A percentile compares a stretch with the other conserved stretches of the same genome.
Conservation (phyloP, 345 rosid species). For the Diplotaxis tenuifolia region DNA sequence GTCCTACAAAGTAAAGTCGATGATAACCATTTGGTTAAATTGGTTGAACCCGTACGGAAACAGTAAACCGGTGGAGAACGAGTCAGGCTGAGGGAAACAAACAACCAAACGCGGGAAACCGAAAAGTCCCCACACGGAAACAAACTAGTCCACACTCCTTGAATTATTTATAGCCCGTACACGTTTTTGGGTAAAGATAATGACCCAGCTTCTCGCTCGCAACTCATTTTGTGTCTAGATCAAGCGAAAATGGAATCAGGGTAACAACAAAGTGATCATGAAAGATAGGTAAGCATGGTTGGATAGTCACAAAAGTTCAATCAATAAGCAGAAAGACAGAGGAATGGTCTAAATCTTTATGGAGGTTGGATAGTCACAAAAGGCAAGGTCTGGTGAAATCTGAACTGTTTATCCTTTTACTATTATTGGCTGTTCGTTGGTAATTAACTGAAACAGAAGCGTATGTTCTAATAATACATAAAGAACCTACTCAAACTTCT, state of each 20-base stretch:
- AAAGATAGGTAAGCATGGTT: not conserved
- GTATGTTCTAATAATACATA: too few relatives aligned
- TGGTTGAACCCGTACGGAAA: not conserved
- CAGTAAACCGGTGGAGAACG: not conserved
- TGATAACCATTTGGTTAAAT: not conserved
- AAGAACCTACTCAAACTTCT: not conserved
- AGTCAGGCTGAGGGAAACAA: not conserved
- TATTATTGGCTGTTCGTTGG: not conserved
- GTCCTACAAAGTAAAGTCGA: too few relatives aligned
- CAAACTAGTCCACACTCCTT: conserved; percentile 15
- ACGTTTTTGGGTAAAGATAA: not conserved
- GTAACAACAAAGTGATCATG: not conserved
- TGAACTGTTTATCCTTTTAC: not conserved
- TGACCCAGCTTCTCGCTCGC: not conserved
- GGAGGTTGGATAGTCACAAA: not conserved
- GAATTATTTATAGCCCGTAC: conserved; percentile 9
- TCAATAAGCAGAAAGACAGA: not conserved
- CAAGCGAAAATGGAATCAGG: too few relatives aligned
- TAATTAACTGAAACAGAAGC: too few relatives aligned
- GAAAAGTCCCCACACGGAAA: conserved; percentile 5
- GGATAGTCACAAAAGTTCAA: not conserved
- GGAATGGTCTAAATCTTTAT: not conserved
- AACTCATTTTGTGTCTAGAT: too few relatives aligned
- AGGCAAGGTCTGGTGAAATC: not conserved
- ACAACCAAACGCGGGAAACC: conserved; percentile 21